phyloP scores from a whole-genome alignment of 1,284 basidiomycete species.

The Tylopilus orsonianus region DNA sequence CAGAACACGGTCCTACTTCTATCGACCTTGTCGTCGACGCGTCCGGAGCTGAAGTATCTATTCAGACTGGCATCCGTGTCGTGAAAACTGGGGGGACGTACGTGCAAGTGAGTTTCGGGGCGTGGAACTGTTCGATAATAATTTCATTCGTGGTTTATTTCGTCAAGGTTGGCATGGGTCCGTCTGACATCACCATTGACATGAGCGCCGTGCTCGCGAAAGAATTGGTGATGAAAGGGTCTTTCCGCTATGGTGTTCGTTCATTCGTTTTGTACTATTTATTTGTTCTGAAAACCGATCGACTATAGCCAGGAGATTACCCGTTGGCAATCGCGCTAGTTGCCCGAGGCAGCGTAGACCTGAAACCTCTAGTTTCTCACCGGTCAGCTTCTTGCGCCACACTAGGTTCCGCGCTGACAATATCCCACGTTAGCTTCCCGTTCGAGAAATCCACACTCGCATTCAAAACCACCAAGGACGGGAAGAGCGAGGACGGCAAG shows the following conservation, averaged over 20 bases:
- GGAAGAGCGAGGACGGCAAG: slow-evolving; percentile 78
- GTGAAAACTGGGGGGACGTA: slow-evolving; percentile 73
- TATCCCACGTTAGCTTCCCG: slow-evolving; percentile 50
- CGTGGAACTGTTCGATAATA: neutral
- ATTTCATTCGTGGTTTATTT: slow-evolving; percentile 1
- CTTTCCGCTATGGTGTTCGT: slow-evolving; percentile 83
- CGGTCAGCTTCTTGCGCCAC: slow-evolving; percentile 45
- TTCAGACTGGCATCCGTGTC: slow-evolving; percentile 80
- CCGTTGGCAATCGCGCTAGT: slow-evolving; percentile 83
- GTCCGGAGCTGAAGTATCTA: slow-evolving; percentile 86
- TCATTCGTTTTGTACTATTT: neutral
- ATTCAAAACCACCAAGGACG: slow-evolving; percentile 76
- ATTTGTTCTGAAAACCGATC: slow-evolving; percentile 7
- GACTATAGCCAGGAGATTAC: slow-evolving; percentile 74
- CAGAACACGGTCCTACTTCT: slow-evolving; percentile 54
- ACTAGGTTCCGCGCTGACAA: neutral
- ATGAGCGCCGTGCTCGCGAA: slow-evolving; percentile 65
- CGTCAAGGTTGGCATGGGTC: slow-evolving; percentile 72
- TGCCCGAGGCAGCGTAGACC: slow-evolving; percentile 75
- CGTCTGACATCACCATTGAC: slow-evolving; percentile 61
- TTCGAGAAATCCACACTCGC: slow-evolving; percentile 77
- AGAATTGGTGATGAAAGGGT: slow-evolving; percentile 81
- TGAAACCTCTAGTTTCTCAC: slow-evolving; percentile 89
- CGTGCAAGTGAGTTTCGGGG: slow-evolving; percentile 51
- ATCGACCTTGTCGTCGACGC: slow-evolving; percentile 82